Evolutionary conservation across 441 rosid species (phyloP).

Genomic region (Arabidopsis hybrid): DNA sequence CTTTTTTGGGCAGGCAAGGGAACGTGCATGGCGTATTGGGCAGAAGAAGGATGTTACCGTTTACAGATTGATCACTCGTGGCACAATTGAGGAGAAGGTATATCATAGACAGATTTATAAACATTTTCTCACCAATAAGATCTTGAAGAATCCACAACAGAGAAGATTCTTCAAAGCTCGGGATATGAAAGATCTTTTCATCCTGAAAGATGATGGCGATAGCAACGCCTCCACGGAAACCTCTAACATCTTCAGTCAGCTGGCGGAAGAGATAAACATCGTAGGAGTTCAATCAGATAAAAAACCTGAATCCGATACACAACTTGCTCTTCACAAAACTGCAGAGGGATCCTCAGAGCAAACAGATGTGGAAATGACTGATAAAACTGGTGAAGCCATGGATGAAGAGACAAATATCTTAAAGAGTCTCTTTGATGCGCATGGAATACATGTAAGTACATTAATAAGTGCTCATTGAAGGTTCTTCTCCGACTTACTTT

Average conservation of each 20-base stretch:
- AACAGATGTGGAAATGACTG: slow-evolving; percentile 59
- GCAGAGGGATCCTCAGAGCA: slow-evolving; percentile 48
- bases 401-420: slow-evolving; percentile 83
- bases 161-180: slow-evolving; percentile 94
- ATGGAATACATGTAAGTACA: slow-evolving; percentile 87
- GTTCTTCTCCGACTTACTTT: neutral
- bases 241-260: slow-evolving; percentile 84
- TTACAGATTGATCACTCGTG: slow-evolving; percentile 90
- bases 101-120: slow-evolving; percentile 97
- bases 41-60: slow-evolving; percentile 90
- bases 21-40: slow-evolving; percentile 99
- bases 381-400: slow-evolving; percentile 53
- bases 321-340: slow-evolving; percentile 43
- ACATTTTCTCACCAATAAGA: slow-evolving; percentile 94
- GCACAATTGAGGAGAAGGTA: slow-evolving; percentile 97
- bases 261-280: slow-evolving; percentile 72
- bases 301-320: slow-evolving; percentile 38
- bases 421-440: slow-evolving; percentile 80
- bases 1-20: slow-evolving; percentile 80
- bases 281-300: slow-evolving; percentile 59
- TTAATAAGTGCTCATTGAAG: slow-evolving; percentile 8
- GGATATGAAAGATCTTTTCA: slow-evolving; percentile 95
- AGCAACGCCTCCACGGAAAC: slow-evolving; percentile 79
- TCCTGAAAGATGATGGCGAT: slow-evolving; percentile 73
- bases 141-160: slow-evolving; percentile 96